phyloP scores from a whole-genome alignment of 805 yeast genomes.

The Jamesozyma lodderae region DNA sequence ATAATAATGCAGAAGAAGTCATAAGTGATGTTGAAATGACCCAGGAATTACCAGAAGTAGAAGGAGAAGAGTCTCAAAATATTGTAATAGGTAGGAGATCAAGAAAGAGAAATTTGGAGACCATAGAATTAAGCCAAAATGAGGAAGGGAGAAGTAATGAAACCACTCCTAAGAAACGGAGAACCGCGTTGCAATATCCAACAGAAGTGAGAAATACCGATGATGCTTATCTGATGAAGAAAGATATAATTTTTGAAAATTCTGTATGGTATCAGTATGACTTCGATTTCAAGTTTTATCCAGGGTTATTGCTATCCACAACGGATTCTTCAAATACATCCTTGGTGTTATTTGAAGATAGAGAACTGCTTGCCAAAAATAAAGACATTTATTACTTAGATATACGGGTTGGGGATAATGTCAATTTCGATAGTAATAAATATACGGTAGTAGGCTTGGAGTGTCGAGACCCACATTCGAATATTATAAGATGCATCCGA shows the following conservation, averaged over 20 bases:
- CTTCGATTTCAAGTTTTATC: slow-evolving; percentile 36
- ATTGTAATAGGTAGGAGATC: slow-evolving; percentile 10
- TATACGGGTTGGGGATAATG: slow-evolving; percentile 47
- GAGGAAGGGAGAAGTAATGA: slow-evolving; percentile 4
- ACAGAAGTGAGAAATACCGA: slow-evolving; percentile 7
- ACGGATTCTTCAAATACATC: neutral
- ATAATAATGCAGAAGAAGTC: slow-evolving; percentile 3
- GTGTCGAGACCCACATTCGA: slow-evolving; percentile 14
- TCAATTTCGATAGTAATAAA: slow-evolving; percentile 30
- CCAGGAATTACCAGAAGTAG: slow-evolving; percentile 26
- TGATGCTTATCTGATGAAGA: slow-evolving; percentile 14
- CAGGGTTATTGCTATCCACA: slow-evolving; percentile 35
- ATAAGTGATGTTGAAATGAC: slow-evolving; percentile 23
- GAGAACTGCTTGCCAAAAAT: slow-evolving; percentile 11
- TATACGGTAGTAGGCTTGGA: slow-evolving; percentile 42
- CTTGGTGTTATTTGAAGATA: slow-evolving; percentile 18
- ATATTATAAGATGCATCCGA: slow-evolving; percentile 43
- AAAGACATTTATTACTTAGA: slow-evolving; percentile 40
- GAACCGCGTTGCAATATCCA: slow-evolving; percentile 2
- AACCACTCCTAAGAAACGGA: slow-evolving; percentile 2
- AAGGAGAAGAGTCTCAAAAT: slow-evolving; percentile 13
- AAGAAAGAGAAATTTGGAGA: slow-evolving; percentile 5
- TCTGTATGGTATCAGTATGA: slow-evolving; percentile 50
- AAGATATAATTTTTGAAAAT: slow-evolving; percentile 25
- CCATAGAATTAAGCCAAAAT: slow-evolving; percentile 5